Base-by-base conservation (phyloP, 345 rosid species). In the Salix exigua region DNA sequence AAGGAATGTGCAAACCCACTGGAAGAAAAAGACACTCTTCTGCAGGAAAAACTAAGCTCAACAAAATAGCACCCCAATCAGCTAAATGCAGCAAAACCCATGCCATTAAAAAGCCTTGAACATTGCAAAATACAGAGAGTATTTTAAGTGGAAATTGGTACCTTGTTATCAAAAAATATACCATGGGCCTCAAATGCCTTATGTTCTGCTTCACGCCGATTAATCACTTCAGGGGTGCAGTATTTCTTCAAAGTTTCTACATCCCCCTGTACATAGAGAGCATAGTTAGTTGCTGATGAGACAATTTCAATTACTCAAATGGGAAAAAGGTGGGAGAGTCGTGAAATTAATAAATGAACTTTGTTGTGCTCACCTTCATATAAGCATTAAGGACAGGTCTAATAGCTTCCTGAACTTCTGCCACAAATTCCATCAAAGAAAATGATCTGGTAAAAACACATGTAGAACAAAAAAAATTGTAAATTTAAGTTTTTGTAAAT, bases 401-500 rank as follows among this genome's bases (percentile, higher is more conserved):
- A 67, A 92, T 81, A 74, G 91, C 90, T 82, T 94, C 97, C 71
- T 94, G 99, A 83, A 94, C 90, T 87, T 96, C 99, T 33, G 84
- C 79, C 72, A 88, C 93, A 77, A 96, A 91, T 75, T 92, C 96
- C 28, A 94, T 93, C 78, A 96, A 87, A 44, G 99, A 96, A 83
- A 96, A 96, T 10, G 97, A 87, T 81, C 98, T 96, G 79, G 51
- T 66, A 72, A 82, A 78, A 42, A 71, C 62, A 73, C 76, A 75
- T 63, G 66, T 61, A 25, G 18, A 51, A 37, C 21, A 17, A 50
- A 28, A 48, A 10, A 42, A 33, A 68, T 68, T 28, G 66, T 66
- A 58, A 64, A 65, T 2, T 40, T 70, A 17, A 37, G 77, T 65
- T 76, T 16, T 62, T 71, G 19, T 66, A 58, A 64, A 65, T 2